Conservation (phyloP, 2,329 filamentous ascomycete genomes). For the Fusarium tjaetaba region DNA sequence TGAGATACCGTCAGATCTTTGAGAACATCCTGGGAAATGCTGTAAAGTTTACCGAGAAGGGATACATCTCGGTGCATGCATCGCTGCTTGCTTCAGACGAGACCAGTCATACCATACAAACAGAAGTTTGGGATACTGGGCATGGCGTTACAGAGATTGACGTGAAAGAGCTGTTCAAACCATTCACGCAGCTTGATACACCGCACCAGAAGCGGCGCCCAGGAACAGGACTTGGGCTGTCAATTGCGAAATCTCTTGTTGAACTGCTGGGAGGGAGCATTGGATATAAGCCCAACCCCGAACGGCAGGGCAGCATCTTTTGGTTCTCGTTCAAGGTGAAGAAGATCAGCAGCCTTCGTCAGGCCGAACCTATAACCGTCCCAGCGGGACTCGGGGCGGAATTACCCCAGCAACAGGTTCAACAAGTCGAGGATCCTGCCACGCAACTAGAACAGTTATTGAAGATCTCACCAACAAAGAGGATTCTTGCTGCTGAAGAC, state of each 20-base stretch:
- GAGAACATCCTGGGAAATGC: neutral
- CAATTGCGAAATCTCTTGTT: neutral
- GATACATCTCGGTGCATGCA: neutral
- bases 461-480: neutral
- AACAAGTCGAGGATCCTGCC: neutral
- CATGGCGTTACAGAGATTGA: neutral
- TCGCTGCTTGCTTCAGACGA: neutral
- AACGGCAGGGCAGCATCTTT: neutral
- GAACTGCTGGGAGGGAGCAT: neutral
- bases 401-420: neutral
- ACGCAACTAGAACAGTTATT: neutral
- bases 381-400: rapidly evolving
- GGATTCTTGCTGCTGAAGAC: neutral
- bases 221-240: constrained; percentile 1
- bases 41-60: neutral
- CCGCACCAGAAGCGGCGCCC: neutral
- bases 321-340: neutral
- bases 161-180: neutral
- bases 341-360: neutral
- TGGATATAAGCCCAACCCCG: neutral
- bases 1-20: neutral
- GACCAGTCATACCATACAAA: neutral
- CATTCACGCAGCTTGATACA: constrained; percentile 3
- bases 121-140: neutral
- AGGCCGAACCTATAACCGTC: neutral